Conservation (phyloP, 768 basidiomycete species). For the Amanita molliuscula region DNA sequence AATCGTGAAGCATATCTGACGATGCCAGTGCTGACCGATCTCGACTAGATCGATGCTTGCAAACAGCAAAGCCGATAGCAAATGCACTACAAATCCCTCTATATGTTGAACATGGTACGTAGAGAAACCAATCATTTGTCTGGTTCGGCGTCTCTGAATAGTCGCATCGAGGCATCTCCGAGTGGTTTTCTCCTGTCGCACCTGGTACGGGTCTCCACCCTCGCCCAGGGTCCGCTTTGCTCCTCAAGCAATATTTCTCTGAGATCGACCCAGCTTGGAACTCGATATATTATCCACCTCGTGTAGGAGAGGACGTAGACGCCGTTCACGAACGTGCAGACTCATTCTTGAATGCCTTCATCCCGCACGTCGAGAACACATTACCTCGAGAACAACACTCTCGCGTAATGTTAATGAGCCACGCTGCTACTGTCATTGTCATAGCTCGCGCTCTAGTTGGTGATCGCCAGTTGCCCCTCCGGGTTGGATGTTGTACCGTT, state of each 20-base stretch:
- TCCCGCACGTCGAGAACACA: constrained; percentile 37
- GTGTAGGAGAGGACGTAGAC: constrained; percentile 60
- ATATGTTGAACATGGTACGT: constrained; percentile 67
- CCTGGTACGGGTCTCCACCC: constrained; percentile 68
- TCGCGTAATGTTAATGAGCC: constrained; percentile 54
- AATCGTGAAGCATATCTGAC: background rate
- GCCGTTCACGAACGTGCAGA: constrained; percentile 52
- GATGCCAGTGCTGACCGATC: background rate
- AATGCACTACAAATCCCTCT: constrained; percentile 55
- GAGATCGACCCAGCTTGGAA: constrained; percentile 56
- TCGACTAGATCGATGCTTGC: constrained; percentile 70
- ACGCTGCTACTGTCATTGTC: constrained; percentile 68
- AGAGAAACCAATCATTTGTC: background rate
- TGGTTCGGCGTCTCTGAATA: background rate
- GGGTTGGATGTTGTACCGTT: constrained; percentile 71
- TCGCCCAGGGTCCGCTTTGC: constrained; percentile 48
- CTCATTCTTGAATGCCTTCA: constrained; percentile 39
- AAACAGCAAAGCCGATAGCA: constrained; percentile 63
- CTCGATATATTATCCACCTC: constrained; percentile 58
- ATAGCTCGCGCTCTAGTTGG: constrained; percentile 50
- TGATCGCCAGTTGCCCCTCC: constrained; percentile 38
- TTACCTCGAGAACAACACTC: constrained; percentile 30
- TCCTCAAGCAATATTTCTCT: constrained; percentile 44
- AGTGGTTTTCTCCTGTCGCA: constrained; percentile 71
- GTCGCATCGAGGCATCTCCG: constrained; percentile 43